These are phyloP conservation scores for Microdochium bolleyi DNA, from an alignment of 2,329 filamentous ascomycete genomes.

Conservation along the genomic window DNA sequence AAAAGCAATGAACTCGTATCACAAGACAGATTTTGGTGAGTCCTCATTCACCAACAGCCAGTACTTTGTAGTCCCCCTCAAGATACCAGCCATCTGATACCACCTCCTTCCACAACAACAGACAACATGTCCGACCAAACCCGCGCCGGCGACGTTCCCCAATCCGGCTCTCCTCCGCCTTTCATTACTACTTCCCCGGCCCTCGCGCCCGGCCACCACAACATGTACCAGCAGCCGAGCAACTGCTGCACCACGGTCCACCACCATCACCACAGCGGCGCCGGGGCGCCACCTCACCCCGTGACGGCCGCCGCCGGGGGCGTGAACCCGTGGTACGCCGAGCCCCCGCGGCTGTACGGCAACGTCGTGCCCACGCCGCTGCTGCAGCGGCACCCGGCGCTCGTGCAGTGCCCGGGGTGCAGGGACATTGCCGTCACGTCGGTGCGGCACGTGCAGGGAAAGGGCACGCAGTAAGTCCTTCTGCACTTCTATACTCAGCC, in stretches of 20 bases:
- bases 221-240: background rate
- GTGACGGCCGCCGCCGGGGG: background rate
- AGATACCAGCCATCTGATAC: too few species aligned
- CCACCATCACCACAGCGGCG: background rate
- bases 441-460: constrained; percentile 3
- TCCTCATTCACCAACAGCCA: too few species aligned
- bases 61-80: too few species aligned
- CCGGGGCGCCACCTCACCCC: background rate
- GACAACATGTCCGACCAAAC: background rate
- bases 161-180: background rate
- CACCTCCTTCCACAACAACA: background rate
- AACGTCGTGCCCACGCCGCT: constrained; percentile 6
- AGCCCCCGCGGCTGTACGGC: background rate
- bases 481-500: background rate
- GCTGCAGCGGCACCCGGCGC: constrained; percentile 4
- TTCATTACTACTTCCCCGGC: background rate
- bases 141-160: background rate
- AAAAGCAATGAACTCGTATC: background rate
- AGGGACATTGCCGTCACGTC: constrained; percentile 2
- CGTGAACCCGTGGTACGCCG: background rate
- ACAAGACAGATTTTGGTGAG: background rate
- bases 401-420: constrained; percentile 6
- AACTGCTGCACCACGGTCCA: background rate
- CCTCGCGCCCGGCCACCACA: background rate
- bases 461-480: constrained; percentile 7